phyloP scores from a whole-genome alignment of 805 yeast species.

The Isabelozyma rhagii region DNA sequence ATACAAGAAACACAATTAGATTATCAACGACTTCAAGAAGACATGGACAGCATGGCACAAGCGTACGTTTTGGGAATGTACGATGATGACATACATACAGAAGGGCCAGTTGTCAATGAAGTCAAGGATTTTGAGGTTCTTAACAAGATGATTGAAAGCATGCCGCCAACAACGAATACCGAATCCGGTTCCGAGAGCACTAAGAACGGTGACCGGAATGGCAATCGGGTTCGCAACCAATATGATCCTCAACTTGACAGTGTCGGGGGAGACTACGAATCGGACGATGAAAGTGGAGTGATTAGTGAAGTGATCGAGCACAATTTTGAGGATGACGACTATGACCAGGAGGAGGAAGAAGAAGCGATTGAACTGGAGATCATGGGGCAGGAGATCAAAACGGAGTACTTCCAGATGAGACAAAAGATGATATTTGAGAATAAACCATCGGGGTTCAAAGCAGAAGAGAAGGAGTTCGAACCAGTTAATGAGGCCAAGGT shows the following conservation, averaged over 20 bases:
- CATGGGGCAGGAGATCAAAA: conserved; percentile 46
- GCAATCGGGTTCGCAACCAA: conserved; percentile 8
- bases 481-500: conserved; percentile 62
- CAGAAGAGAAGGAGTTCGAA: conserved; percentile 56
- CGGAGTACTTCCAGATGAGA: conserved; percentile 55
- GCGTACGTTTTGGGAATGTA: conserved; percentile 60
- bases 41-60: conserved; percentile 55
- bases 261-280: conserved; percentile 26
- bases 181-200: neutral
- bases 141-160: conserved; percentile 45
- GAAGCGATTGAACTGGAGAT: conserved; percentile 20
- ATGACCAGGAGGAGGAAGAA: conserved; percentile 15
- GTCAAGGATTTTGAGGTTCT: conserved; percentile 53
- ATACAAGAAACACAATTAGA: conserved; percentile 33
- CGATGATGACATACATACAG: conserved; percentile 56
- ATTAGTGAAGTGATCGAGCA: conserved; percentile 44
- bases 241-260: conserved; percentile 10
- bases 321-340: conserved; percentile 13
- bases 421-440: conserved; percentile 45
- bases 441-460: conserved; percentile 41
- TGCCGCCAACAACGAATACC: conserved; percentile 11
- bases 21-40: conserved; percentile 33
- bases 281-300: conserved; percentile 33
- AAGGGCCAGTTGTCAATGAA: conserved; percentile 54
- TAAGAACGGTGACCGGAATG: conserved; percentile 7